Percentiles rank a stretch among this genome's conserved stretches.
Evolutionary conservation across 2,329 filamentous ascomycete species (phyloP).

Genomic region (Clonostachys byssicola): DNA sequence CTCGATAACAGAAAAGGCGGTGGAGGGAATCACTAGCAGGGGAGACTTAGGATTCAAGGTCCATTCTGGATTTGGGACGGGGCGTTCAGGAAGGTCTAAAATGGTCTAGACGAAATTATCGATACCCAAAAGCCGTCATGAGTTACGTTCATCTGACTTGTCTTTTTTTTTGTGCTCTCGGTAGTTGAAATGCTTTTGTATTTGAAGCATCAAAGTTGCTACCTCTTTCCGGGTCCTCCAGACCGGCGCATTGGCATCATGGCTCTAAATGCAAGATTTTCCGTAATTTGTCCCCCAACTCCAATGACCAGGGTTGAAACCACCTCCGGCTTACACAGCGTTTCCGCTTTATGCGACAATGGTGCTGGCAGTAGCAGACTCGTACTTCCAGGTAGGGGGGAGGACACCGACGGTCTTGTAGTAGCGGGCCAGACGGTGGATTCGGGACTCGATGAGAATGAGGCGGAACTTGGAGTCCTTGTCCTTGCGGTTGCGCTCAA

Average conservation of each 20-base stretch:
- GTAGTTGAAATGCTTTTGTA: too few relatives aligned
- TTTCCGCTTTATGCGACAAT: constrained; percentile 72
- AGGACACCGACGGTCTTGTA: constrained; percentile 92
- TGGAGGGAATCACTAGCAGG: neutral
- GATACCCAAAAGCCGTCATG: too few relatives aligned
- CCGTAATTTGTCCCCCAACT: constrained; percentile 33
- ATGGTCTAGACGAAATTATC: too few relatives aligned
- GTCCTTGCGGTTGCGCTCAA: constrained; percentile 99
- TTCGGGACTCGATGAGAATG: constrained; percentile 99
- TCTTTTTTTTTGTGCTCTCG: too few relatives aligned
- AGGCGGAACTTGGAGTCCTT: constrained; percentile 99
- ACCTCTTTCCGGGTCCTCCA: neutral
- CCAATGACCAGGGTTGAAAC: constrained; percentile 28
- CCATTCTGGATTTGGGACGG: too few relatives aligned
- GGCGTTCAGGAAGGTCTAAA: too few relatives aligned
- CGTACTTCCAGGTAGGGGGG: constrained; percentile 97
- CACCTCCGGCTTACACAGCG: neutral
- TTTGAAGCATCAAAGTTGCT: too few relatives aligned
- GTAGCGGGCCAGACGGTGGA: constrained; percentile 99
- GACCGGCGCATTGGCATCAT: constrained; percentile 31
- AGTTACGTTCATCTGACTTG: too few relatives aligned
- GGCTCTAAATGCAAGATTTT: constrained; percentile 39
- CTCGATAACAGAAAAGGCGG: constrained; percentile 7
- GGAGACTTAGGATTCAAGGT: neutral
- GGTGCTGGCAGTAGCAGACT: constrained; percentile 93